Conservation (phyloP, 371 early-diverging fungal genomes). For the Apophysomyces sp. region DNA sequence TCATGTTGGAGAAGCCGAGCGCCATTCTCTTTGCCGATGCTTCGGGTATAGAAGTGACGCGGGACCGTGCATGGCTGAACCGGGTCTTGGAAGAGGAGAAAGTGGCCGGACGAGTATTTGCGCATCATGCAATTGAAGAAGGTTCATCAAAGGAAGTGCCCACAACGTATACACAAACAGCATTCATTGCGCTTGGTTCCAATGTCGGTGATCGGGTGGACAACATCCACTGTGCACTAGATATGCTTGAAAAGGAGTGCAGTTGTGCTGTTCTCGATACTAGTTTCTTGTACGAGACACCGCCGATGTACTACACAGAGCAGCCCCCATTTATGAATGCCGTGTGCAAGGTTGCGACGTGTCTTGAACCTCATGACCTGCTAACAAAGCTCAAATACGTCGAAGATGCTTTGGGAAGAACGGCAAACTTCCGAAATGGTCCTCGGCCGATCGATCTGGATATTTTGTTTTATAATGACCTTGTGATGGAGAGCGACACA, state of each 20-base stretch:
- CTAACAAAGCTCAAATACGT: constrained; percentile 81
- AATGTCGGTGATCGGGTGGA: constrained; percentile 85
- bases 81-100: constrained; percentile 31
- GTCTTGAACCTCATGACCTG: constrained; percentile 72
- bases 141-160: constrained; percentile 28
- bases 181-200: constrained; percentile 87
- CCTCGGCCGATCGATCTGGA: constrained; percentile 95
- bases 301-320: constrained; percentile 94
- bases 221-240: constrained; percentile 81
- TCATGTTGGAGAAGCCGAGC: constrained; percentile 89
- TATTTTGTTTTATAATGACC: constrained; percentile 87
- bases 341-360: constrained; percentile 81
- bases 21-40: constrained; percentile 90
- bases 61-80: constrained; percentile 61
- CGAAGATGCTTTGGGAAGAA: constrained; percentile 82
- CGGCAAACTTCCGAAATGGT: constrained; percentile 74
- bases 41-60: constrained; percentile 90
- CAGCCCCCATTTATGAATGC: constrained; percentile 93
- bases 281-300: constrained; percentile 94
- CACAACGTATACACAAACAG: constrained; percentile 40
- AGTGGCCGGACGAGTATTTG: constrained; percentile 24
- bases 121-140: constrained; percentile 23
- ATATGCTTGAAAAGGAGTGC: constrained; percentile 49
- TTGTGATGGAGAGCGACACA: constrained; percentile 65
- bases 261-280: constrained; percentile 79